Evolutionary conservation across 75 land plant genomes (phyloP).

Genomic region (Larix kaempferi): DNA sequence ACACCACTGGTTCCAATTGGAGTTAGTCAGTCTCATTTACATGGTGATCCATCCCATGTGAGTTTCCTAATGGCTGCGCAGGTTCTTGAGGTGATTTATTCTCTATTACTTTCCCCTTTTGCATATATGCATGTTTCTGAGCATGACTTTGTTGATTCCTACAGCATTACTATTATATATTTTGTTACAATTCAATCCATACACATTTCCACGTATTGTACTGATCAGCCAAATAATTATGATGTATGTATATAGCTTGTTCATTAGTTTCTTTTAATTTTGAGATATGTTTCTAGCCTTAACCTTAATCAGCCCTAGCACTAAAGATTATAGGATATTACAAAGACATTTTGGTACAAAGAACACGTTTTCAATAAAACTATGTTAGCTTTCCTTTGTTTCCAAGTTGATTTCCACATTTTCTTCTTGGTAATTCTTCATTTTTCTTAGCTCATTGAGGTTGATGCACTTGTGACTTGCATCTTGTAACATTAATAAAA

Average conservation of each 20-base stretch:
- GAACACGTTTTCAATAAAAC: background rate
- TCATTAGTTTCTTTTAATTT: too few relatives aligned
- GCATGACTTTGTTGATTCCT: background rate
- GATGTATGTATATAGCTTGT: background rate
- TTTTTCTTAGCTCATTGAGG: background rate
- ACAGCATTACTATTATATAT: background rate
- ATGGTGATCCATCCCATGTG: slow-evolving; percentile 39
- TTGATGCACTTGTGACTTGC: background rate
- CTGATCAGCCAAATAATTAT: background rate
- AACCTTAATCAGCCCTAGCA: background rate
- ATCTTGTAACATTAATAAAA: background rate
- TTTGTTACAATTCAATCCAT: background rate
- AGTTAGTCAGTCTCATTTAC: slow-evolving; percentile 11
- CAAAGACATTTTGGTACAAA: background rate
- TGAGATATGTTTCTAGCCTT: background rate
- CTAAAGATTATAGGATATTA: background rate
- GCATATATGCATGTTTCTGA: background rate
- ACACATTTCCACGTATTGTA: background rate
- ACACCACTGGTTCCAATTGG: slow-evolving; percentile 10
- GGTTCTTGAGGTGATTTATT: slow-evolving; percentile 4
- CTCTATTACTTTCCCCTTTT: background rate
- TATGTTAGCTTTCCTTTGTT: background rate
- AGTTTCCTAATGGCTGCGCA: slow-evolving; percentile 7
- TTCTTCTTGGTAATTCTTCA: background rate
- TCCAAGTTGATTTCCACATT: background rate